A percentile compares a stretch with the other conserved stretches of the same genome.
Conservation (phyloP, 2,329 filamentous ascomycete species). For the Paraphoma sp. region DNA sequence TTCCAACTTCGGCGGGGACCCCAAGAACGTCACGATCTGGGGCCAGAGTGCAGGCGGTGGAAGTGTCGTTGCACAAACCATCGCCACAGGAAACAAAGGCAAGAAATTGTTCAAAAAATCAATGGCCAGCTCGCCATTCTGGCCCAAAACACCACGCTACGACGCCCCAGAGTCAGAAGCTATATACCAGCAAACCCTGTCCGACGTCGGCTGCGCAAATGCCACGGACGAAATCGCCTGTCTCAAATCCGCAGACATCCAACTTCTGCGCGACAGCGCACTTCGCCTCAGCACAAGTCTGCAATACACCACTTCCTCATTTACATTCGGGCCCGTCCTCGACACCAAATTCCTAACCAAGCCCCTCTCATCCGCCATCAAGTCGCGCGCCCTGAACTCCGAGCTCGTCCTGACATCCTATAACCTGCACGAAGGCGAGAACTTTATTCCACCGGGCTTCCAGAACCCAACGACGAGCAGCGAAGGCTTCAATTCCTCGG, state of each 20-base stretch:
- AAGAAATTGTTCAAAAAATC: slow-evolving; percentile 59
- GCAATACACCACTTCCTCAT: slow-evolving; percentile 63
- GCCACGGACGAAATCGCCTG: slow-evolving; percentile 57
- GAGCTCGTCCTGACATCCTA: slow-evolving; percentile 62
- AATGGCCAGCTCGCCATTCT: slow-evolving; percentile 62
- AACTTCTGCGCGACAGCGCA: slow-evolving; percentile 60
- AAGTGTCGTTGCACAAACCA: slow-evolving; percentile 59
- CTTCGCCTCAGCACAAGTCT: slow-evolving; percentile 57
- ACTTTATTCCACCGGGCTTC: slow-evolving; percentile 63
- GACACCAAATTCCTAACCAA: slow-evolving; percentile 61
- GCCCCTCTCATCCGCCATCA: slow-evolving; percentile 55
- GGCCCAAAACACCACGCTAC: slow-evolving; percentile 65
- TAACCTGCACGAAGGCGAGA: slow-evolving; percentile 69
- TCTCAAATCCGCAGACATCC: slow-evolving; percentile 61
- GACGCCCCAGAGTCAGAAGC: slow-evolving; percentile 59
- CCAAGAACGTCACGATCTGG: slow-evolving; percentile 59
- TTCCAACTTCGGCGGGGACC: slow-evolving; percentile 61
- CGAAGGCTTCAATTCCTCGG: slow-evolving; percentile 59
- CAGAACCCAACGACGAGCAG: slow-evolving; percentile 32
- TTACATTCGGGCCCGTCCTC: slow-evolving; percentile 67
- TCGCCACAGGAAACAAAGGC: slow-evolving; percentile 55
- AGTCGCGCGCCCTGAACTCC: slow-evolving; percentile 51
- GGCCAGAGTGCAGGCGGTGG: slow-evolving; percentile 65
- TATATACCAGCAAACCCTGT: slow-evolving; percentile 57
- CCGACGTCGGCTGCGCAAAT: slow-evolving; percentile 55